Evolutionary conservation across 176 grass and related monocot genomes (phyloP).

Genomic region (Stipa capillata): DNA sequence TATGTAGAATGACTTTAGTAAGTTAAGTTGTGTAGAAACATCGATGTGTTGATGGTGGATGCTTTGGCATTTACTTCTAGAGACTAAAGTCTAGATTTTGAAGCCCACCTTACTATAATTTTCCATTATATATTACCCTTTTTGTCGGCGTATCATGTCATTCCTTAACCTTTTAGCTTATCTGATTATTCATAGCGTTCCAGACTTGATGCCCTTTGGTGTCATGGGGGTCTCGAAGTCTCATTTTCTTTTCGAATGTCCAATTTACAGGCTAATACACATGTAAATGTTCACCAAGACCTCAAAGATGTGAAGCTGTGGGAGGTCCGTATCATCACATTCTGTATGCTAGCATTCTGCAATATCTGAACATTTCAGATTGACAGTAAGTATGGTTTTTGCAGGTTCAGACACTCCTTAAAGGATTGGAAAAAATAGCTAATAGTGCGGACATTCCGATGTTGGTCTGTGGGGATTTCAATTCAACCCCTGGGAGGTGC

Average conservation of each 20-base stretch:
- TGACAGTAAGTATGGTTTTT: constrained; percentile 23
- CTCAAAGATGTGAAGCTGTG: constrained; percentile 97
- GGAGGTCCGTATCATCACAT: constrained; percentile 57
- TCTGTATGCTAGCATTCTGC: constrained; percentile 6
- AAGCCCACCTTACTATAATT: neutral
- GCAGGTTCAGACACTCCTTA: constrained; percentile 94
- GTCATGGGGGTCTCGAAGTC: neutral
- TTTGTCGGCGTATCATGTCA: neutral
- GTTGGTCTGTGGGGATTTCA: constrained; percentile 99
- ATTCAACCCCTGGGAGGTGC: constrained; percentile 83
- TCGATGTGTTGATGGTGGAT: neutral
- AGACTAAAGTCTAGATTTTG: neutral
- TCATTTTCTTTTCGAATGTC: constrained; percentile 10
- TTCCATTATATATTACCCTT: neutral
- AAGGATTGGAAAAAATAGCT: constrained; percentile 99
- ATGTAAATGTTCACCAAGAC: constrained; percentile 95
- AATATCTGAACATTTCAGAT: constrained; percentile 1
- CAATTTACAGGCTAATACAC: constrained; percentile 89
- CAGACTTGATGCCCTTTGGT: neutral
- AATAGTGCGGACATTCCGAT: constrained; percentile 99
- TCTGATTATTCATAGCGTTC: constrained; percentile 11
- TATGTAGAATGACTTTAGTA: neutral
- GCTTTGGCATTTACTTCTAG: neutral
- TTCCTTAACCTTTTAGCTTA: neutral
- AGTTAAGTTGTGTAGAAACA: neutral